Percentiles rank a stretch among this genome's conserved stretches.
Conservation (phyloP, 768 basidiomycete species). For the Agrocybe praecox region DNA sequence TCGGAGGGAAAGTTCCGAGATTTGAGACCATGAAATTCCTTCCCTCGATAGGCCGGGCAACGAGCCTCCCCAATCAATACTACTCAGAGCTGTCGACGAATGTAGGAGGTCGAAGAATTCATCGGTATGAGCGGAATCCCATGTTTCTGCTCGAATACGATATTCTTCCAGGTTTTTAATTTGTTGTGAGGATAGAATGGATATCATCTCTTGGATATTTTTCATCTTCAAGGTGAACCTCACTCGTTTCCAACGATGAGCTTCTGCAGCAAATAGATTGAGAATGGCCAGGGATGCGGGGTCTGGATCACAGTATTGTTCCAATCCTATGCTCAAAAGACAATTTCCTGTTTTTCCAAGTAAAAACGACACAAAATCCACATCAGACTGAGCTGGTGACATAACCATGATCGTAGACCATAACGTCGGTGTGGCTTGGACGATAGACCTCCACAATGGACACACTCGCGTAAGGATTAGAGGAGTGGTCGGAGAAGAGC, state of each 20-base stretch:
- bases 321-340: slow-evolving; percentile 11
- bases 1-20: slow-evolving; percentile 10
- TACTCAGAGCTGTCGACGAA: slow-evolving; percentile 7
- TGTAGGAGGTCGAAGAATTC: slow-evolving; percentile 6
- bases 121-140: neutral
- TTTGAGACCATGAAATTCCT: slow-evolving; percentile 8
- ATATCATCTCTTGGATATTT: slow-evolving; percentile 4
- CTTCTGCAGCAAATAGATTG: slow-evolving; percentile 5
- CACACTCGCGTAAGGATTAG: slow-evolving; percentile 7
- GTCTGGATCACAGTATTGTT: slow-evolving; percentile 14
- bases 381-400: slow-evolving; percentile 5
- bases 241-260: slow-evolving; percentile 11
- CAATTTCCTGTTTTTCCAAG: slow-evolving; percentile 3
- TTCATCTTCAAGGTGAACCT: slow-evolving; percentile 1
- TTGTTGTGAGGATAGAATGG: neutral
- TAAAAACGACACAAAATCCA: slow-evolving; percentile 5
- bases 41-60: neutral
- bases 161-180: slow-evolving; percentile 8
- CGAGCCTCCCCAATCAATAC: slow-evolving; percentile 14
- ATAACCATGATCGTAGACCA: slow-evolving; percentile 15
- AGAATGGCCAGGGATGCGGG: slow-evolving; percentile 8
- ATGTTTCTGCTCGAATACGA: slow-evolving; percentile 6
- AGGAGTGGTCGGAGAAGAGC: slow-evolving; percentile 15
- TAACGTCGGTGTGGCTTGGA: slow-evolving; percentile 7
- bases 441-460: slow-evolving; percentile 4